Conservation (phyloP, 2,329 filamentous ascomycete genomes). For the Sordariomycetes sp. region DNA sequence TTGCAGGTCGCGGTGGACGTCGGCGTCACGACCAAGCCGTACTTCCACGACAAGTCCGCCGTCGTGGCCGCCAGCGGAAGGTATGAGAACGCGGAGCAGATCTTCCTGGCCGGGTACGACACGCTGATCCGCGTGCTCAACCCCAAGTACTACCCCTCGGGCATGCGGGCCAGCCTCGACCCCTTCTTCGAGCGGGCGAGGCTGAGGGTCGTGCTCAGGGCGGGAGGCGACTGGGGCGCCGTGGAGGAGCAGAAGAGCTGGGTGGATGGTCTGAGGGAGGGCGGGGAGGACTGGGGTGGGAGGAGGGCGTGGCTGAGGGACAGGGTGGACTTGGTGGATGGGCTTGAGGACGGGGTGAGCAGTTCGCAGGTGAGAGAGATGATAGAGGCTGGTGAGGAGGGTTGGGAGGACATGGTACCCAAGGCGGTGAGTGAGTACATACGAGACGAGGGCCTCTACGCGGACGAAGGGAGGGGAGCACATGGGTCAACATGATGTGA, state of each 20-base stretch:
- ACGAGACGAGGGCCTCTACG: too few species aligned
- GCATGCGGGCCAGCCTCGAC: constrained; percentile 43
- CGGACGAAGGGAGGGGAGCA: too few species aligned
- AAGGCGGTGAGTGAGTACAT: too few species aligned
- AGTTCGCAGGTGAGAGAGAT: constrained; percentile 54
- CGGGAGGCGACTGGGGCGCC: constrained; percentile 50
- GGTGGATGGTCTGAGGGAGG: constrained; percentile 36
- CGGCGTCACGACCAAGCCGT: constrained; percentile 61
- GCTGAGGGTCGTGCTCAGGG: constrained; percentile 55
- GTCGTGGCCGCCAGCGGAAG: constrained; percentile 40
- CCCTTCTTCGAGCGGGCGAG: constrained; percentile 56
- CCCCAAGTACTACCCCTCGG: constrained; percentile 55
- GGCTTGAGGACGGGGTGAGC: constrained; percentile 34
- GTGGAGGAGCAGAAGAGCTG: constrained; percentile 31
- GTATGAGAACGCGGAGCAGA: constrained; percentile 28
- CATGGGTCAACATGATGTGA: too few species aligned
- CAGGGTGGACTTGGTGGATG: constrained; percentile 51
- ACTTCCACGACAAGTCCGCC: constrained; percentile 62
- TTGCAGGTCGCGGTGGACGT: constrained; percentile 44
- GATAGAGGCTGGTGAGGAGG: too few species aligned
- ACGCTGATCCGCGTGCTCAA: constrained; percentile 65
- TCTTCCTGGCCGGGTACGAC: constrained; percentile 68
- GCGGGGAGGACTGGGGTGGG: constrained; percentile 44
- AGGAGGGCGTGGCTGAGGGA: constrained; percentile 43
- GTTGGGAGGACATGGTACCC: too few species aligned